Base-by-base conservation (phyloP, 495 filamentous ascomycete genomes). In the Penicillium malachiteum region DNA sequence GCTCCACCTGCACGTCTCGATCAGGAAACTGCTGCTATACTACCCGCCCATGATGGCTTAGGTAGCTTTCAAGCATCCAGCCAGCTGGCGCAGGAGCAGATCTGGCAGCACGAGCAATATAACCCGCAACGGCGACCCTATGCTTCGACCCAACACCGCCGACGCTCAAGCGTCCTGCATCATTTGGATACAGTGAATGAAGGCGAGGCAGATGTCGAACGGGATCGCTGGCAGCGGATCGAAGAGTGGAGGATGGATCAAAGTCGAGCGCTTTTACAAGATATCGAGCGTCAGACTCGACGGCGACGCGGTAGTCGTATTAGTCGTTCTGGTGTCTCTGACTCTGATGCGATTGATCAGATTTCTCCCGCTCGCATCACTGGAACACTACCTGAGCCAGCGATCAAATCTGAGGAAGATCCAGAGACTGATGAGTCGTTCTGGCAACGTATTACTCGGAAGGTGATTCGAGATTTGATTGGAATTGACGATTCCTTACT, bases 221-320 rank as follows among this genome's bases (percentile, higher is more conserved):
- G 78, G 11, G 90, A 96, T 43, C 84, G 88, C 47, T 88, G 85
- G 64, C 80, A 84, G 59, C 79, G 92, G 58, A 96, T 98, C 72
- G 90, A 97, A 70, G 78, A 83, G 41, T 98, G 94, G 94, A 80
- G 92, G 57, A 73, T 94, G 64, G 94, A 97, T 64, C 95, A 97
- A 68, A 96, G 91, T 62, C 80, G 80, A 56, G 82, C 87, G 14
- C 72, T 98, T 40, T 68, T 97, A 32, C 88, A 96, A 45, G 90
- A 96, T 68, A 92, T 98, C 44, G 88, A 92, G 70, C 85, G 80
- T 50, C 89, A 94, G 71, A 96, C 90, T 9, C 82, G 87, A 57
- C 81, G 86, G 53, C 78, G 82, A 39, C 78, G 71, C 41, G 65
- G 55, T 11, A 72, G 71, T 58, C 71, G 62, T 52, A 56, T 43